These are phyloP conservation scores for Neopestalotiopsis rosae DNA, from an alignment of 2,329 filamentous ascomycete genomes.

Conservation along the genomic window DNA sequence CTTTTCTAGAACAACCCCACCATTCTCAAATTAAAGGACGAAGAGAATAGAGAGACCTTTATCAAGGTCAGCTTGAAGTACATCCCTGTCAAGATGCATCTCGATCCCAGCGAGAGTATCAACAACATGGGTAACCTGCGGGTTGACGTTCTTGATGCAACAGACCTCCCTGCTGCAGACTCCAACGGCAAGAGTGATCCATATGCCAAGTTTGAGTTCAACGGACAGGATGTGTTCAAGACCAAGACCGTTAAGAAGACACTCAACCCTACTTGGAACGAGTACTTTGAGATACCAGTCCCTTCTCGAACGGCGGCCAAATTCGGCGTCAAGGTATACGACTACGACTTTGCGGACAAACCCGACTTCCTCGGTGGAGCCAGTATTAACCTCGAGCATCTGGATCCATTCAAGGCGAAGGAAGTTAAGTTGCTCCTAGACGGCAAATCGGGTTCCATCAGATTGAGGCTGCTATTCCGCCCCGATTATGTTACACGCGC, in stretches of 20 bases:
- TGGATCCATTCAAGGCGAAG: constrained; percentile 85
- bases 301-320: constrained; percentile 84
- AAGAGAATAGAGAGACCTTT: constrained; percentile 76
- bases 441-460: constrained; percentile 85
- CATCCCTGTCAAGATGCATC: constrained; percentile 89
- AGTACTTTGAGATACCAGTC: constrained; percentile 86
- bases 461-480: constrained; percentile 87
- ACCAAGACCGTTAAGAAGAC: constrained; percentile 98
- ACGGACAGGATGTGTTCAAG: constrained; percentile 90
- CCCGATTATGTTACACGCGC: constrained; percentile 88
- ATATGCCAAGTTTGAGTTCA: constrained; percentile 92
- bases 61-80: constrained; percentile 94
- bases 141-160: constrained; percentile 88
- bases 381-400: constrained; percentile 74
- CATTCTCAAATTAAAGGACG: constrained; percentile 77
- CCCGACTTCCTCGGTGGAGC: constrained; percentile 87
- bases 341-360: constrained; percentile 97
- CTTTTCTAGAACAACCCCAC: constrained; percentile 80
- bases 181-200: constrained; percentile 97
- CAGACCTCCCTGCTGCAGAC: constrained; percentile 89
- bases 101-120: constrained; percentile 95
- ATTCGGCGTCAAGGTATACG: constrained; percentile 83
- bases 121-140: constrained; percentile 97
- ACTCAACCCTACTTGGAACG: constrained; percentile 92
- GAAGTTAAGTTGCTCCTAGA: constrained; percentile 79